Conservation (phyloP, 129 eudicot genomes). For the Oenanthe sinensis region DNA sequence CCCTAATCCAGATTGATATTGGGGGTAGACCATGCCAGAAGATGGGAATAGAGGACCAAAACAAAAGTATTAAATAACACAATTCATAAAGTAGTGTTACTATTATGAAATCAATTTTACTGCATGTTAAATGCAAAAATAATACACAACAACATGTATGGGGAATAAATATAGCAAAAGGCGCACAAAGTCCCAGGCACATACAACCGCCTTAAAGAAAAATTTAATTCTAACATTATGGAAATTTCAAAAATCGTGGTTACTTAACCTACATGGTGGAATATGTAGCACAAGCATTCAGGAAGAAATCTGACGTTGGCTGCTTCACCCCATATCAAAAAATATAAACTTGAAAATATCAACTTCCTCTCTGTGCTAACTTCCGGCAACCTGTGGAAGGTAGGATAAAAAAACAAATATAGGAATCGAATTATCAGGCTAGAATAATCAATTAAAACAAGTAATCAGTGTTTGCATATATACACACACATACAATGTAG, state of each 20-base stretch:
- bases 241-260: neutral
- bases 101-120: neutral
- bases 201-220: neutral
- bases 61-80: neutral
- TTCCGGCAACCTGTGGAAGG: constrained; percentile 52
- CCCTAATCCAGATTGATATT: neutral
- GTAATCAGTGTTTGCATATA: neutral
- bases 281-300: constrained; percentile 98
- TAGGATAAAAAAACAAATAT: constrained; percentile 2
- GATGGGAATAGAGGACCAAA: neutral
- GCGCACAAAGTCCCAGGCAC: neutral
- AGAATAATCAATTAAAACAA: neutral
- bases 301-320: constrained; percentile 87
- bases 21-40: neutral
- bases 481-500: neutral
- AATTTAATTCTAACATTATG: neutral
- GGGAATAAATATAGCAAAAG: neutral
- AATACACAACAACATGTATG: neutral
- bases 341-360: constrained; percentile 65
- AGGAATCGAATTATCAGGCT: neutral
- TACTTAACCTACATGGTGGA: constrained; percentile 69
- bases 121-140: neutral
- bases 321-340: constrained; percentile 96
- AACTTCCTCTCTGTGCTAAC: constrained; percentile 83
- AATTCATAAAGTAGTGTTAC: neutral